Percentiles rank a stretch among this genome's conserved stretches.
Conservation (phyloP, 2,329 filamentous ascomycete species). For the Drechslera avenae region DNA sequence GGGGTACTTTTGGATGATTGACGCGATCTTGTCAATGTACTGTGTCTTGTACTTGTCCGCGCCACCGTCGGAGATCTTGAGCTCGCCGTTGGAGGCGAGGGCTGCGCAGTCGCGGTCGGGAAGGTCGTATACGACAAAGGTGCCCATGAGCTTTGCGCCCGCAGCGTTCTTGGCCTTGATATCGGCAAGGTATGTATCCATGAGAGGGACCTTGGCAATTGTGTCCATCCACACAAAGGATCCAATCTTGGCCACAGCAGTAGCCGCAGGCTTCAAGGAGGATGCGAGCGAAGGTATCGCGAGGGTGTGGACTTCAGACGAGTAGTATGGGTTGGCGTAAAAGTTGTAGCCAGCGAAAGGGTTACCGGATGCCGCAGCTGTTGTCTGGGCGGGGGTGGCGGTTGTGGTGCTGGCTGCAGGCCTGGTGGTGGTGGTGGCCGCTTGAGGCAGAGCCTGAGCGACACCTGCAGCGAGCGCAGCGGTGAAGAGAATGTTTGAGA, state of each 20-base stretch:
- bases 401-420: conserved; percentile 19
- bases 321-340: conserved; percentile 60
- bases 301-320: conserved; percentile 57
- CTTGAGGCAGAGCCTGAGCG: conserved; percentile 29
- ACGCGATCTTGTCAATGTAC: conserved; percentile 61
- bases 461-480: conserved; percentile 30
- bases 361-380: conserved; percentile 50
- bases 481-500: conserved; percentile 25
- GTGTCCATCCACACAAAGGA: conserved; percentile 62
- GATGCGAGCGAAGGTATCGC: conserved; percentile 67
- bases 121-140: conserved; percentile 67
- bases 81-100: conserved; percentile 67
- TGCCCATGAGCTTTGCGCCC: conserved; percentile 56
- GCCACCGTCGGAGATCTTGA: conserved; percentile 59
- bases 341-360: conserved; percentile 57
- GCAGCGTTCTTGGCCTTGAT: conserved; percentile 55
- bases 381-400: conserved; percentile 17
- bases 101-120: conserved; percentile 69
- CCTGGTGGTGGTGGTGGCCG: conserved; percentile 10
- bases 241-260: conserved; percentile 56
- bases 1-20: conserved; percentile 59
- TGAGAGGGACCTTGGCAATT: conserved; percentile 55
- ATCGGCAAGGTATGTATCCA: conserved; percentile 55
- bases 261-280: conserved; percentile 58
- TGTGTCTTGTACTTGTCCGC: conserved; percentile 55